Base-by-base conservation (phyloP, 129 eudicot species). In the Arctium lappa region DNA sequence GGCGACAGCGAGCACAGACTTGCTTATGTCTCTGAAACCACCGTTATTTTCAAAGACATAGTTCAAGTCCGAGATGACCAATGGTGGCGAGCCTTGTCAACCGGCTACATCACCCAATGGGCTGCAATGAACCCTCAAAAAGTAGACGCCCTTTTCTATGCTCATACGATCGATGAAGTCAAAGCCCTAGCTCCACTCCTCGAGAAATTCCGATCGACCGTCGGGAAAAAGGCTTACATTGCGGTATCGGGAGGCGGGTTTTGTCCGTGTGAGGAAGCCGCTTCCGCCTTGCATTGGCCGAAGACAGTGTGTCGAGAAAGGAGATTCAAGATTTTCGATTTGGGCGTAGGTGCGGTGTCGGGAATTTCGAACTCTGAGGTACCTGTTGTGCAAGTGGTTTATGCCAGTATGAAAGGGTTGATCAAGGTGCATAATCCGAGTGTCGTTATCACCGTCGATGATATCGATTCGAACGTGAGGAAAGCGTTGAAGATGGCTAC, bases 1-100 rank as follows among this genome's bases (percentile, higher is more conserved):
- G 99, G 99, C 2, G 99, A 95, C 63, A 93, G 99, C 73, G 99
- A 95, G 60, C 99, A 95, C 73, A 82, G 99, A 69, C 95, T 95
- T 10, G 99, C 99, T 7, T 95, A 95, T 39, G 99, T 95, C 10
- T 91, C 99, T 13, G 99, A 95, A 69, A 95, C 99, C 66, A 95
- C 99, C 2, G 99, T 95, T 4, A 95, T 95, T 22, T 95, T 95
- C 91, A 95, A 95, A 89, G 98, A 90, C 76, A 84, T 93, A 6
- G 99, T 95, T 78, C 97, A 91, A 83, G 99, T 93, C 71, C 83
- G 98, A 16, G 99, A 95, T 46, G 94, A 93, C 30, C 99, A 95
- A 81, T 95, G 99, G 99, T 95, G 99, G 99, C 91, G 85, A 75
- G 98, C 99, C 79, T 89, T 95, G 40, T 87, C 98, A 31, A 90